These are phyloP conservation scores for Fonsecaea pugnacius DNA, from an alignment of 2,329 filamentous ascomycete genomes.

Conservation along the genomic window DNA sequence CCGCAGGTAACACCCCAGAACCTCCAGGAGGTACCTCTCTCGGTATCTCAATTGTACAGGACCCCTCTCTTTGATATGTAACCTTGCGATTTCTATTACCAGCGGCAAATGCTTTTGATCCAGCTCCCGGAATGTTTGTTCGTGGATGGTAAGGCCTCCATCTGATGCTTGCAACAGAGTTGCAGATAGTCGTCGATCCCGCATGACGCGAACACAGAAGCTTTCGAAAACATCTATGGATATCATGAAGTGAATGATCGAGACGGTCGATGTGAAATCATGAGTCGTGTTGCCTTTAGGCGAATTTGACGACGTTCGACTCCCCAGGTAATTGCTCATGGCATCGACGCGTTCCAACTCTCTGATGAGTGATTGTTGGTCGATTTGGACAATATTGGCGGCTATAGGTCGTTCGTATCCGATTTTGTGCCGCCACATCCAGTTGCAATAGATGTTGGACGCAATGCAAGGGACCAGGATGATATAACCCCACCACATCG, in stretches of 20 bases:
- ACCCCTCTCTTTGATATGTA: neutral
- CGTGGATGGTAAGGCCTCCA: neutral
- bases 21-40: conserved; percentile 8
- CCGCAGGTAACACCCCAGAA: conserved; percentile 3
- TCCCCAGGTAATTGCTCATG: neutral
- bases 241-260: conserved; percentile 1
- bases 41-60: conserved; percentile 1
- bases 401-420: conserved; percentile 50
- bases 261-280: conserved; percentile 5
- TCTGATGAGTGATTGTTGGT: neutral
- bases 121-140: neutral
- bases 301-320: neutral
- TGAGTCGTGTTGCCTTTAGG: neutral
- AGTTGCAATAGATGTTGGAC: conserved; percentile 53
- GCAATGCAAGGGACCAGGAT: conserved; percentile 58
- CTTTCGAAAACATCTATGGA: conserved; percentile 5
- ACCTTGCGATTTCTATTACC: neutral
- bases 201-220: conserved; percentile 2
- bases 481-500: conserved; percentile 59
- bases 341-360: neutral
- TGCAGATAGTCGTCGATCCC: neutral
- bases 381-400: neutral
- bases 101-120: neutral
- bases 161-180: neutral
- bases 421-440: conserved; percentile 54